Evolutionary conservation across 345 rosid genomes (phyloP), one percentile per base, ranked within the genome.

Genomic region (Erysimum cheiranthoides): DNA sequence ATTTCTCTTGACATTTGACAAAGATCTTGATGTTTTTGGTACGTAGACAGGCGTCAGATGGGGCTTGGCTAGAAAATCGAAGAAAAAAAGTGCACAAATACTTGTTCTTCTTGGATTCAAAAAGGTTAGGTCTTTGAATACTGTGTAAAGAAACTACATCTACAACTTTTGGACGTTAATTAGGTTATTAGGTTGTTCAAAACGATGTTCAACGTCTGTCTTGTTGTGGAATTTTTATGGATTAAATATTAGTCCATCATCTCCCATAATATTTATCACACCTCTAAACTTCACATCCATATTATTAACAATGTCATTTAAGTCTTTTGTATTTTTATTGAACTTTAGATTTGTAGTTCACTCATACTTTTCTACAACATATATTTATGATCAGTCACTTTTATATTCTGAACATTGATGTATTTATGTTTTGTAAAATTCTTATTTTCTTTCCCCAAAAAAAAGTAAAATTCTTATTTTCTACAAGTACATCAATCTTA

Each of bases 41-140:
- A 53, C 65, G 54, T 77, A 47, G 17, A 13, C 54, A 57, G 72
- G 57, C 14, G 73, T 40, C 68, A 10, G 50, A 65, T 38, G 38
- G 8, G 40, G 14, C 39, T 64, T 58, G 73, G 63, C 10, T 72
- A 66, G 57, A 25, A 40, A 49, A 58, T 78, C 81, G 47, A 78
- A 78, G 77, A 61, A 61, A 58, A 58, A 70, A 66, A 66, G 73
- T 78, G 64, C 69, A 66, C 50, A 72, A 32, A 78, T 66, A 78
- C 69, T 72, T 78, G 77, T 78, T 78, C 73, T 72, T 66, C 69
- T 66, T 78, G 77, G 73, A 66, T 59, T 72, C 51, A 67, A 78
- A 78, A 78, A 67, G 67, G 65, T 59, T 78, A 72, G 73, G 78
- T 66, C 60, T 66, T 78, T 78, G 81, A 67, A 78, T 78, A 78